Base-by-base conservation (phyloP, 2,329 filamentous ascomycete genomes). In the Domatiomyces catenatus region DNA sequence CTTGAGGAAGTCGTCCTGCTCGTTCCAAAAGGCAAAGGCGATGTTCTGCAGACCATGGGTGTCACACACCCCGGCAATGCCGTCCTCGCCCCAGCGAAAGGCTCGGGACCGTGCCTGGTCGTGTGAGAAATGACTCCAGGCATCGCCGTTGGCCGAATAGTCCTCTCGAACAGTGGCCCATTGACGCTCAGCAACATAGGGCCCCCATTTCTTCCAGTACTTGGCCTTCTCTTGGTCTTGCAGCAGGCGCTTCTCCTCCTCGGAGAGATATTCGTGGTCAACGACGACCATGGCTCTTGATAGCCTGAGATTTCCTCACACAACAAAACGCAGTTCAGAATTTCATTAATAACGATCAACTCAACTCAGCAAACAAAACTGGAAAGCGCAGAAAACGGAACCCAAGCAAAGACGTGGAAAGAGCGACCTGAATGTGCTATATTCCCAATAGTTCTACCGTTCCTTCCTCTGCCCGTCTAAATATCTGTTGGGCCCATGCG, bases 201-300 rank as follows among this genome's bases (percentile, higher is more conserved):
- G 83, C 50, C 90, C 90, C 88, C 89, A 95, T 80, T 84, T 87
- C 79, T 96, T 96, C 90, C 90, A 96, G 73, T 96, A 96, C 67
- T 86, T 90, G 58, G 71, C 77, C 56, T 83, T 82, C 57, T 90
- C 79, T 53, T 81, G 79, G 68, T 96, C 90, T 64, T 94, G 80
- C 64, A 84, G 83, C 60, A 96, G 76, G 47, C 92, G 83, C 67
- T 84, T 84, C 74, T 96, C 90, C 71, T 96, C 90, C 67, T 85
- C 82, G 54, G 84, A 88, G 64, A 90, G 76, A 68, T 87, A 89
- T 65, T 92, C 85, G 69, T 92, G 80, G 68, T 94, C 87, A 64
- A 92, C 83, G 63, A 93, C 77, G 65, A 94, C 89, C 90, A 96
- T 96, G 48, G 44, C 44, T 39, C 26, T 12, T 39, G 32, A 39